These are phyloP conservation scores for Clarireedia sp. DNA, from an alignment of 2,329 filamentous ascomycete genomes.

Conservation along the genomic window DNA sequence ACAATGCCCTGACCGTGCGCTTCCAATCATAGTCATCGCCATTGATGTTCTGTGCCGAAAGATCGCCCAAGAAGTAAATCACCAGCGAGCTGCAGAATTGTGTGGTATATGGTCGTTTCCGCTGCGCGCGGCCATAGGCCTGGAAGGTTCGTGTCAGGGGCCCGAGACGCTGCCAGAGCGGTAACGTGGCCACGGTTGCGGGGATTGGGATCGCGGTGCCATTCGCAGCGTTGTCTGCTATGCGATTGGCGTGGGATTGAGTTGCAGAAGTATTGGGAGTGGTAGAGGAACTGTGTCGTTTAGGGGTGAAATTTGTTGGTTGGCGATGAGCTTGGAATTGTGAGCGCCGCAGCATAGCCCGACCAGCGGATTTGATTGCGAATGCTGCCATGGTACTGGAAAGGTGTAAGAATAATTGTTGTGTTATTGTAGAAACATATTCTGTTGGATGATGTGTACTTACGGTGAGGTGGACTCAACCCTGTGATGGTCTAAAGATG, in stretches of 20 bases:
- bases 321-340: constrained; percentile 12
- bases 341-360: constrained; percentile 18
- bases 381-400: constrained; percentile 18
- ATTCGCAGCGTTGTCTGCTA: constrained; percentile 16
- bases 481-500: too few species aligned
- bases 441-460: neutral
- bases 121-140: constrained; percentile 64
- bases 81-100: constrained; percentile 69
- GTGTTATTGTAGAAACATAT: neutral
- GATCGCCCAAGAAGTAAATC: constrained; percentile 71
- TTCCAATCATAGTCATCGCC: constrained; percentile 57
- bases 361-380: constrained; percentile 16
- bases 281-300: constrained; percentile 15
- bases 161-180: constrained; percentile 49
- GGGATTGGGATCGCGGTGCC: constrained; percentile 36
- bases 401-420: neutral
- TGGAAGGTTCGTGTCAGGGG: constrained; percentile 45
- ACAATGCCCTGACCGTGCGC: constrained; percentile 62
- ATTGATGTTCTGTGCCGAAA: constrained; percentile 65
- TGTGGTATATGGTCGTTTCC: constrained; percentile 65
- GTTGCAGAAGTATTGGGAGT: constrained; percentile 12
- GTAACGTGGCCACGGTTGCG: constrained; percentile 33
- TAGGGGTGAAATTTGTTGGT: constrained; percentile 14
- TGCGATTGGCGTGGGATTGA: constrained; percentile 9
- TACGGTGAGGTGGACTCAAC: too few species aligned